These are phyloP conservation scores for Yamadazyma atlantica DNA, from an alignment of 1,139 yeast genomes.

Conservation along the genomic window DNA sequence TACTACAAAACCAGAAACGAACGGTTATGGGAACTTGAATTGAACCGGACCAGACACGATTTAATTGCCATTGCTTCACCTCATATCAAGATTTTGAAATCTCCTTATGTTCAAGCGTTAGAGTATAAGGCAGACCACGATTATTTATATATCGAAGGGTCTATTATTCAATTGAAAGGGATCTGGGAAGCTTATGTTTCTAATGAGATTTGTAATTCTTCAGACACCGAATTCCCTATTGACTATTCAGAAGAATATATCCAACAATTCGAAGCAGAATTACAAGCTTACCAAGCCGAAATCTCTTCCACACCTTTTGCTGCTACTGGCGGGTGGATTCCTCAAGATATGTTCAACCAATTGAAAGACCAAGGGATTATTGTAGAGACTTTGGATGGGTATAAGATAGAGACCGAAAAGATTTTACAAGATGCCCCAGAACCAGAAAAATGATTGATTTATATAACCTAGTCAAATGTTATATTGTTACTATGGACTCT, in stretches of 20 bases:
- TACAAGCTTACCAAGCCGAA: slow-evolving; percentile 67
- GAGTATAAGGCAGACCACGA: slow-evolving; percentile 64
- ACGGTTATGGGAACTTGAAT: slow-evolving; percentile 77
- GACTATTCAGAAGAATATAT: slow-evolving; percentile 52
- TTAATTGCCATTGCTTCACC: slow-evolving; percentile 81
- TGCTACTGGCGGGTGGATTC: slow-evolving; percentile 94
- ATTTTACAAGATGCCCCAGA: slow-evolving; percentile 25
- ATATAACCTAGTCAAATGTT: slow-evolving; percentile 2
- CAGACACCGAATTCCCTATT: slow-evolving; percentile 54
- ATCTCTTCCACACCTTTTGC: slow-evolving; percentile 76
- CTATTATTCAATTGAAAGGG: slow-evolving; percentile 68
- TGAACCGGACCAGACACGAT: slow-evolving; percentile 63
- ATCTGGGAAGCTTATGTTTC: slow-evolving; percentile 74
- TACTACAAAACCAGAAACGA: slow-evolving; percentile 89
- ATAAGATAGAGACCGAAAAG: slow-evolving; percentile 39
- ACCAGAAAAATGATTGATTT: background rate
- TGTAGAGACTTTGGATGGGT: slow-evolving; percentile 36
- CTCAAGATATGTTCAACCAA: slow-evolving; percentile 84
- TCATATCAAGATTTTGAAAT: slow-evolving; percentile 64
- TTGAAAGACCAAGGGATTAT: slow-evolving; percentile 68
- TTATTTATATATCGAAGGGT: slow-evolving; percentile 63
- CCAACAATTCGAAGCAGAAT: slow-evolving; percentile 54
- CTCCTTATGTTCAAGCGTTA: slow-evolving; percentile 65
- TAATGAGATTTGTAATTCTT: slow-evolving; percentile 55
- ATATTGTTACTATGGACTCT: background rate